Conservation (phyloP, 148 eudicot species). For the Pouteria glomerata region DNA sequence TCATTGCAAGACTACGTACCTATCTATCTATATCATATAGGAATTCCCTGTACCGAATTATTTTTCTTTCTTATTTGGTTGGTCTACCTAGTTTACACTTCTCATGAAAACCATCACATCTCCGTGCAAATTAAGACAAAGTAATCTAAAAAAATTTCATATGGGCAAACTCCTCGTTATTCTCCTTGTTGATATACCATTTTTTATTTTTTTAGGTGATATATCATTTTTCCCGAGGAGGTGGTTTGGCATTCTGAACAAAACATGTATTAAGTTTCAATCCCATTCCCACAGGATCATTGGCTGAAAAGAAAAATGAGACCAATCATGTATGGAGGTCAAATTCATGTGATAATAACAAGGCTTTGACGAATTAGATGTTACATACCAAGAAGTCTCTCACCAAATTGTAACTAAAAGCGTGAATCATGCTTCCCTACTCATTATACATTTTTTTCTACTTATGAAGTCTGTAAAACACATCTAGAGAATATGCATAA, state of each 20-base stretch:
- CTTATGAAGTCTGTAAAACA: too few relatives aligned
- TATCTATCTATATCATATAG: neutral
- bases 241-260: neutral
- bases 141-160: neutral
- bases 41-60: too few relatives aligned
- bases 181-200: too few relatives aligned
- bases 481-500: too few relatives aligned
- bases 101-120: neutral
- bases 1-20: neutral
- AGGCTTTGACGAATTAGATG: too few relatives aligned
- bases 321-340: neutral
- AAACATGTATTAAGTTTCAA: neutral
- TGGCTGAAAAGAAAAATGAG: neutral
- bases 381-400: neutral
- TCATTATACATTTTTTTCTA: neutral
- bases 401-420: too few relatives aligned
- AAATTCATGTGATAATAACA: neutral
- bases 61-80: neutral
- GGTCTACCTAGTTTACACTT: neutral
- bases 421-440: neutral
- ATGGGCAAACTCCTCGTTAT: neutral
- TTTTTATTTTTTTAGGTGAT: too few relatives aligned
- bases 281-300: neutral
- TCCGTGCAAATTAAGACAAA: neutral
- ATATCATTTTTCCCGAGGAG: too few relatives aligned